Percentiles rank a stretch among this genome's conserved stretches.
Evolutionary conservation across 768 basidiomycete genomes (phyloP).

Genomic region (Hysterangium stoloniferum): DNA sequence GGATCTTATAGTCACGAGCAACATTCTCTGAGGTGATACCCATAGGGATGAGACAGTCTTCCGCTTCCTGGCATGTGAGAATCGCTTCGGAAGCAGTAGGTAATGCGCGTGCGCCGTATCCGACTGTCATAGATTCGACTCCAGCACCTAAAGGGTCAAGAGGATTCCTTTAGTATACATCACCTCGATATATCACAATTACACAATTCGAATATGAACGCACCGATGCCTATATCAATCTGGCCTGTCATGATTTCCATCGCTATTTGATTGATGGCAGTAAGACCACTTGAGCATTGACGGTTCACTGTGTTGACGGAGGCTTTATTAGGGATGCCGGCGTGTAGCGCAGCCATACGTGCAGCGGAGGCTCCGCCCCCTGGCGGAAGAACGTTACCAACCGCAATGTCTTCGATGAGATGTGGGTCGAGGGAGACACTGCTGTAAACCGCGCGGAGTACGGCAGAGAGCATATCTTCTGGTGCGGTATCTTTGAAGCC

Average conservation of each 20-base stretch:
- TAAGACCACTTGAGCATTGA: constrained; percentile 84
- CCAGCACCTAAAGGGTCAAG: constrained; percentile 53
- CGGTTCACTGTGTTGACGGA: constrained; percentile 81
- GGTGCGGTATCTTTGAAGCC: constrained; percentile 88
- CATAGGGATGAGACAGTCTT: constrained; percentile 83
- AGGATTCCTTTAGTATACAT: too few relatives aligned
- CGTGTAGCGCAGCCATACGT: constrained; percentile 79
- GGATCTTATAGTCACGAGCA: constrained; percentile 65
- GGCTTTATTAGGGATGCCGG: constrained; percentile 74
- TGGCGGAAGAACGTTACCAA: constrained; percentile 85
- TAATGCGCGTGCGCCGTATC: constrained; percentile 52
- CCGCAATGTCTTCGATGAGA: constrained; percentile 76
- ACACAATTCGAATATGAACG: constrained; percentile 20
- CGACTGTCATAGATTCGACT: constrained; percentile 85
- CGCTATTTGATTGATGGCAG: constrained; percentile 75
- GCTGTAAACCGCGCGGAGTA: constrained; percentile 66
- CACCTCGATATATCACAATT: neutral
- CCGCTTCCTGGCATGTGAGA: constrained; percentile 56
- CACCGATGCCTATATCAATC: constrained; percentile 87
- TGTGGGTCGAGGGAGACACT: constrained; percentile 65
- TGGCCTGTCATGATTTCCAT: constrained; percentile 71
- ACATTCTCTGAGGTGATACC: constrained; percentile 95
- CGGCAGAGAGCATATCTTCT: constrained; percentile 71
- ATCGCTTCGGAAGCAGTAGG: constrained; percentile 59
- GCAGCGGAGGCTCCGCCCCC: constrained; percentile 76